These are phyloP conservation scores for Pseudozyma flocculosa DNA, from an alignment of 1,284 basidiomycete genomes.

Conservation along the genomic window DNA sequence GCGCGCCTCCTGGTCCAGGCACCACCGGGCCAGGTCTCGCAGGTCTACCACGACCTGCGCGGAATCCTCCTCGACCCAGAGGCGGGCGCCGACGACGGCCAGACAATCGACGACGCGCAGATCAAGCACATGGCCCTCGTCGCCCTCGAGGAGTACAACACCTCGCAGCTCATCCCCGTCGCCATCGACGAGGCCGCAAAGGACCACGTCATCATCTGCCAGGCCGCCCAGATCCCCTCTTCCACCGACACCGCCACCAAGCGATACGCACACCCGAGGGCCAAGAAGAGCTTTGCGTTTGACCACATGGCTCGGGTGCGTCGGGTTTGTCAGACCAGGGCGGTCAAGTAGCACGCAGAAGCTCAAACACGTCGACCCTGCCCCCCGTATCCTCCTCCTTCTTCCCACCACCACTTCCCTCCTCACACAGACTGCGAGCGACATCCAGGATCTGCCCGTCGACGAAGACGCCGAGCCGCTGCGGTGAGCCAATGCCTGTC, in stretches of 20 bases:
- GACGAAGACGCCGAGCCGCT: conserved; percentile 12
- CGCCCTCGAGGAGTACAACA: conserved; percentile 41
- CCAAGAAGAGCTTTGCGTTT: conserved; percentile 22
- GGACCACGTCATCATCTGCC: conserved; percentile 25
- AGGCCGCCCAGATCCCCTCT: conserved; percentile 13
- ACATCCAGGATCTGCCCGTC: conserved; percentile 7
- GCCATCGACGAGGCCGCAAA: conserved; percentile 7
- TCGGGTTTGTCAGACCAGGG: too few relatives aligned
- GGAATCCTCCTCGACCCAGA: conserved; percentile 35
- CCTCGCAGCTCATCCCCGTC: conserved; percentile 33
- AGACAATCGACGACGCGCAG: conserved; percentile 17
- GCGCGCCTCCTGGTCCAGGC: conserved; percentile 32
- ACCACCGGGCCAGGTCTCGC: conserved; percentile 41
- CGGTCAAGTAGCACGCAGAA: too few relatives aligned
- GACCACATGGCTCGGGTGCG: conserved; percentile 20
- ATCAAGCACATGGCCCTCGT: conserved; percentile 20
- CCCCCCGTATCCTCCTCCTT: too few relatives aligned
- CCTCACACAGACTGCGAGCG: conserved; percentile 6
- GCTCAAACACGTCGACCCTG: too few relatives aligned
- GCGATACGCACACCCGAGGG: conserved; percentile 25
- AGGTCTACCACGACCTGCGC: conserved; percentile 43
- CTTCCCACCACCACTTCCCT: too few relatives aligned
- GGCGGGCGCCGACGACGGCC: conserved; percentile 10
- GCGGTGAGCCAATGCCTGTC: not conserved
- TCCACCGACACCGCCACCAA: too few relatives aligned